Base-by-base conservation (phyloP, 2,329 filamentous ascomycete genomes). In the Aspergillus thermomutatus region DNA sequence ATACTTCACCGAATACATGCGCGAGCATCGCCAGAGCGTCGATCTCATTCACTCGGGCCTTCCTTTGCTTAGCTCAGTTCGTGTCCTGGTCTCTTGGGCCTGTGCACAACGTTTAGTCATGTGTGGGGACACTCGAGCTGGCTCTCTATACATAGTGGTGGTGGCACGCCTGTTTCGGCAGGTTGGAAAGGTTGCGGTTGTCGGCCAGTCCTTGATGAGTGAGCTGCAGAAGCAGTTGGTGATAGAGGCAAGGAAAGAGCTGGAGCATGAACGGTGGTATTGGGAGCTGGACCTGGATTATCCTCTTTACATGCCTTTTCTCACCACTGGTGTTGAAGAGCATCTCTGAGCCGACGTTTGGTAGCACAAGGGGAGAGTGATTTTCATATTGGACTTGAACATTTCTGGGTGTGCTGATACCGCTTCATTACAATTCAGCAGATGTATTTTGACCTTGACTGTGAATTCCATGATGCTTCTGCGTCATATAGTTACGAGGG, bases 91-190 rank as follows among this genome's bases (percentile, higher is more conserved):
- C 14, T 46, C 49, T 4, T 48, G 26, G 40, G 21, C 17, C 11
- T 56, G 49, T 31, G 21, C 49, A 10, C 19, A 49, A 17, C 19
- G 21, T 19, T 48, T 52, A 21, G 7, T 52, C 14, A 25, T 8
- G 14, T 26, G 43, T 23, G 21, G 17, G 11, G 19, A 46, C 41
- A 48, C 25, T 23, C 37, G 26, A n/a, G 28, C 14, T 5, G 49
- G 49, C 26, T 40, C 40, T 6, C 25, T 26, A 23, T 31, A 56
- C 27, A 52, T 56, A 11, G 49, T 43, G 14, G 14, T 10, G 3
- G 54, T 56, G 11, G 40, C 54, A 14, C 49, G 40, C 14, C 28
- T 56, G 17, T 56, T 56, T 31, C 49, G 40, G 11, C 26, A 27
- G 6, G 26, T 52, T n/a, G 43, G 43, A 21, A 51, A 49, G 40